Base-by-base conservation (phyloP, 2,329 filamentous ascomycete species). In the Sclerotinia subarctica region DNA sequence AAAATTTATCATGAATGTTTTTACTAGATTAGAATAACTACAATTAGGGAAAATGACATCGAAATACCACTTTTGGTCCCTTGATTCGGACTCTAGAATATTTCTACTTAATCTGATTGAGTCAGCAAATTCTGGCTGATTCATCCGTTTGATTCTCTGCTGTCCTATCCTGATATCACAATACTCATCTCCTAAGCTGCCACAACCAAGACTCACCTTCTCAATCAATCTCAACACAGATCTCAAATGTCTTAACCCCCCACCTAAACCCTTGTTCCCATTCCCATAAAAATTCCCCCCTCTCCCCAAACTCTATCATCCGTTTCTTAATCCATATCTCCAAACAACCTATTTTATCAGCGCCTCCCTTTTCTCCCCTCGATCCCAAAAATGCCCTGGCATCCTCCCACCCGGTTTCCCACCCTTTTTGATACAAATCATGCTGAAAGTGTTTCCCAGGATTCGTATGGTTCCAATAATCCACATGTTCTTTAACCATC, bases 281-380 rank as follows among this genome's bases (percentile, higher is more conserved):
- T 68, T 79, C 77, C 79, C 79, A 80, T 1, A 73, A 73, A 67
- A 76, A 78, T 24, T 78, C 77, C 13, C 82, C 82, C 49, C 78
- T 77, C 70, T 83, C 80, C 2, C 82, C 82, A 68, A 80, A 81
- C 70, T 87, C 84, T 44, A 80, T 72, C 52, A 88, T 76, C 46
- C 86, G 80, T 76, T 85, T 87, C 74, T 83, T 77, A 19, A 83
- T 76, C 86, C 86, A 88, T n/a, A 86, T 71, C 69, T 88, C 85
- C 52, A 86, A 69, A 74, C 81, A 83, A 10, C 85, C 85, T 76
- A 88, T 85, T 73, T 79, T 83, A 74, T 87, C 85, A 8, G 78
- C 82, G 1, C 80, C 80, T 2, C 73, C 72, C 1, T 76, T 74
- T 56, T 78, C 74, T 53, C 75, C 74, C 46, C 79, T 78, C 70